Percentiles rank a stretch among this genome's conserved stretches.
phyloP scores from a whole-genome alignment of 441 rosid species.

The Mallotus japonicus region DNA sequence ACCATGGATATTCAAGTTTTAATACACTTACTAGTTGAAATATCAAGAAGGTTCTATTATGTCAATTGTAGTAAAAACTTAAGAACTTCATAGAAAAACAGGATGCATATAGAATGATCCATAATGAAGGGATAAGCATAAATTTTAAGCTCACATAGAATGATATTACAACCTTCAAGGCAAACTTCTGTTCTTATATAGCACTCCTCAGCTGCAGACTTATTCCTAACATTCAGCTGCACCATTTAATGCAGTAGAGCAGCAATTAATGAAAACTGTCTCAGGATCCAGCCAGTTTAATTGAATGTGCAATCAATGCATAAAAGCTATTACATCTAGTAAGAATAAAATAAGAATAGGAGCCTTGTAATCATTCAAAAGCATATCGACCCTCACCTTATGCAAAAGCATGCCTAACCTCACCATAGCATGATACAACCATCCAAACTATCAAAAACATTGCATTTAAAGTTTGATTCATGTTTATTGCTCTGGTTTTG shows the following conservation, averaged over 20 bases:
- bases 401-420: neutral
- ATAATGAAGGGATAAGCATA: constrained; percentile 6
- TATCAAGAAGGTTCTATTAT: neutral
- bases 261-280: constrained; percentile 11
- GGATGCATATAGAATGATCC: neutral
- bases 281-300: constrained; percentile 11
- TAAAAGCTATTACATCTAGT: constrained; percentile 13
- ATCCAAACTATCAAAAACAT: neutral
- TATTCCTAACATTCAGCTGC: constrained; percentile 95
- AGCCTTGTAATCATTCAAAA: no score
- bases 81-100: constrained; percentile 1
- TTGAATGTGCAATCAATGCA: constrained; percentile 12
- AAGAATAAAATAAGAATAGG: neutral
- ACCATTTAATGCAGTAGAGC: constrained; percentile 30
- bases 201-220: constrained; percentile 96
- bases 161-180: constrained; percentile 71
- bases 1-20: neutral
- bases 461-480: constrained; percentile 3
- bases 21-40: neutral
- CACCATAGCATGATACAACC: neutral
- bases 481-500: constrained; percentile 1
- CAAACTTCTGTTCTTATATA: constrained; percentile 87
- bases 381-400: neutral
- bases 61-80: constrained; percentile 2
- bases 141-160: constrained; percentile 16